Evolutionary conservation across 306 rosid genomes (phyloP), one percentile per base, ranked within the genome.

Genomic region (Rosa multiflora): DNA sequence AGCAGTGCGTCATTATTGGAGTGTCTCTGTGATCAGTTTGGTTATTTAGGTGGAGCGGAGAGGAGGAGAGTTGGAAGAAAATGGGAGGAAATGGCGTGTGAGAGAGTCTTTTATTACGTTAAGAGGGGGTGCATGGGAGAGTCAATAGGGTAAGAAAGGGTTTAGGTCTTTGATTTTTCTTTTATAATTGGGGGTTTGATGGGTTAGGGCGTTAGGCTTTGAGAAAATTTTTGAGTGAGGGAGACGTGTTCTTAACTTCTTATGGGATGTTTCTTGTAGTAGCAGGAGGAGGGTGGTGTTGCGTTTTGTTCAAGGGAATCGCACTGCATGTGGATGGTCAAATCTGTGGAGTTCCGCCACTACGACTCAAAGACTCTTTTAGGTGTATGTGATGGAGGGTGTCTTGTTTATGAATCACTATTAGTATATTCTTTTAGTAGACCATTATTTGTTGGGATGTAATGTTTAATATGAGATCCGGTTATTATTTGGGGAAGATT

Each of bases 301-400:
- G 72, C 79, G 70, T 86, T 42, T 70, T 35, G 42, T 5, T 10
- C 74, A 23, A 70, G 79, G 83, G 81, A 74, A 80, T 75, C 58
- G 72, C 49, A 74, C 26, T 48, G 85, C 89, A 83, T 74, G 85
- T 74, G 89, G 78, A 64, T 78, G 83, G 74, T 71, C 83, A 80
- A 73, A 49, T 18, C 3, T 10, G 7, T 56, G 79, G 85, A 82
- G 47, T 26, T 71, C 85, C 85, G 82, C 83, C 47, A 52, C 44
- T 8, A 39, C 42, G 56, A 29, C 0, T 77, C 74, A 1, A 26
- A 11, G 35, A 21, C 12, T 5, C 9, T 64, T 37, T 66, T 17
- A 18, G 70, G 21, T 26, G 46, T 35, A 17, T 17, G 5, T 64
- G n/a, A 35, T 64, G 2, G n/a, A 63, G 64, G 10, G 29, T 11